Base-by-base conservation (phyloP, 805 yeast genomes). In the Starmerella kuoi region DNA sequence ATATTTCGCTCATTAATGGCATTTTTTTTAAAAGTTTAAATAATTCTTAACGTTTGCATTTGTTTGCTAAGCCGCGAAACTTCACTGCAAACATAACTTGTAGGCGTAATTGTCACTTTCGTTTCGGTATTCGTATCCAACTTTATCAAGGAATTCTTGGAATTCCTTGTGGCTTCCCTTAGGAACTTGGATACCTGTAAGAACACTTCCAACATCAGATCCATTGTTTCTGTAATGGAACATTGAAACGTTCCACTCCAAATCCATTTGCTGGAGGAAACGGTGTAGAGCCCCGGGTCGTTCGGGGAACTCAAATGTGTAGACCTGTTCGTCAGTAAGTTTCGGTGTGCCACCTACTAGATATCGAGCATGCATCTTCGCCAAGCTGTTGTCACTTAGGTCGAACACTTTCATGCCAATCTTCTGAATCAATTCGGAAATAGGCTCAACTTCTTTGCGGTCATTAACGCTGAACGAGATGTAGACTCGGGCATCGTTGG, bases 211-310 rank as follows among this genome's bases (percentile, higher is more conserved):
- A 35, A 91, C 72, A 58, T 91, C 99, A 39, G 88, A 78, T 31
- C 99, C 99, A 54, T 86, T 94, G 65, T 91, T 86, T 69, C 99
- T 77, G 64, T 91, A 91, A 62, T 91, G 95, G 77, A 91, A 91
- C 55, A 91, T 64, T 1, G 96, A 81, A 48, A 91, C 75, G 59
- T 91, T 91, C 96, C 97, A 91, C 38, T 77, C 76, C 21, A 71
- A 69, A 55, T 79, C 74, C 58, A 91, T 63, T 15, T 77, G 70
- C 22, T 70, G 72, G 55, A 91, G 69, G 65, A 91, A 91, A 45
- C 73, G 79, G 23, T 79, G 74, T 55, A 91, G 69, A 1, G 98
- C 96, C 37, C 95, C 94, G 2, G 98, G 97, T 56, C 91, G 77
- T 58, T 91, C 99, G 12, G 99, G 99, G 68, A 91, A 93, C 62